Conservation (phyloP, 176 grass and related monocot species). For the Alloteropsis semialata region DNA sequence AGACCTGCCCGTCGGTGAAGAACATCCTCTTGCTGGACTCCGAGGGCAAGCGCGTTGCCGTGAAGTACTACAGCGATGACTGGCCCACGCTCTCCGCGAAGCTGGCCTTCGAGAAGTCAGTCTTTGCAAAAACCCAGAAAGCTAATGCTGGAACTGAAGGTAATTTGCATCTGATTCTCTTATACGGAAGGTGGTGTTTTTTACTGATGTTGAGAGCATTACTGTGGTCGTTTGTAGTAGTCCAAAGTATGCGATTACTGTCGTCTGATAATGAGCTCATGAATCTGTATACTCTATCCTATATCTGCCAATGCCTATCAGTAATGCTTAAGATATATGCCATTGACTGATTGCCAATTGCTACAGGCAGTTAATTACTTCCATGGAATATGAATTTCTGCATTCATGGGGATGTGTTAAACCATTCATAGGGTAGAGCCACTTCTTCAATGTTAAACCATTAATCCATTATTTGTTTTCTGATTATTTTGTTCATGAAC, state of each 20-base stretch:
- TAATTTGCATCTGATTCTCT: not conserved
- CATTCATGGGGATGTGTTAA: not conserved
- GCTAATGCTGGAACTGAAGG: constrained; percentile 60
- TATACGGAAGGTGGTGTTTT: not conserved
- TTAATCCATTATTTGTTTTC: not conserved
- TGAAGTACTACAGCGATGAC: constrained; percentile 90
- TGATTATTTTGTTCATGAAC: not conserved
- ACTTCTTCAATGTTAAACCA: not conserved
- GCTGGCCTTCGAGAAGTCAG: constrained; percentile 84
- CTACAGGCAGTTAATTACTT: not conserved
- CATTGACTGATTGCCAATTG: not conserved
- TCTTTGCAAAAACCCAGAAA: constrained; percentile 86
- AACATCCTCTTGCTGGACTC: constrained; percentile 85
- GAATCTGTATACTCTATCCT: not conserved
- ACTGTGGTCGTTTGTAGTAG: not conserved
- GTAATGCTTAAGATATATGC: not conserved
- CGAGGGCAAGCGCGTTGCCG: constrained; percentile 83
- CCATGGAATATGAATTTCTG: not conserved
- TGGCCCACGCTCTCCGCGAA: constrained; percentile 71
- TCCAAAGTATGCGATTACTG: not conserved
- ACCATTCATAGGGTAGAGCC: not conserved
- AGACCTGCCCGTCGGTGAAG: constrained; percentile 64
- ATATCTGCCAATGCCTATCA: not conserved
- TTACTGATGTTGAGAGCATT: not conserved
- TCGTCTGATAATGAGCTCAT: not conserved